Base-by-base conservation (phyloP, 768 basidiomycete species). In the Basidioascus undulatus region DNA sequence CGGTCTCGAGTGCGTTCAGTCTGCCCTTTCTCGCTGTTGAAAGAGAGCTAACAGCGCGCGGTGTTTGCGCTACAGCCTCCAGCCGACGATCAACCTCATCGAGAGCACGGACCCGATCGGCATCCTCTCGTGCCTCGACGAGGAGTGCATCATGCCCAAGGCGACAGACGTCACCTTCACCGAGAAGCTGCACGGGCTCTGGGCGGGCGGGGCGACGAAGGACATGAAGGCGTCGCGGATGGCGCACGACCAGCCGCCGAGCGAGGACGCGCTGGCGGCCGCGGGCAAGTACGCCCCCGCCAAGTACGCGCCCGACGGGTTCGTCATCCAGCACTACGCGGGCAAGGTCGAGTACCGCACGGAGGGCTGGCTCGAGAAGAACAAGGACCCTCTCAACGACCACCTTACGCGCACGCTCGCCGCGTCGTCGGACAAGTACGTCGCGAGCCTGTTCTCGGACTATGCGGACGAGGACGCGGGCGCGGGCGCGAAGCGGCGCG, bases 141-240 rank as follows among this genome's bases (percentile, higher is more conserved):
- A 96, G 55, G 89, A 94, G 48, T 96, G 89, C 55, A 96, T 98
- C 58, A 98, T 96, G 89, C 92, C 89, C n/a, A 84, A 83, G 55
- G 89, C 89, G 4, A 82, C 78, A 11, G 89, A 98, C 57, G 60
- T 71, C 32, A 94, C 87, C 0, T 96, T 98, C 62, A 83, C 84
- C 25, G 71, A 82, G 60, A 96, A 94, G 58, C 68, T 94, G 3
- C 69, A 83, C 50, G 64, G 68, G 11, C 62, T 82, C 44, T 94
- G 86, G 86, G 63, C 62, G 15, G 54, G 62, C n/a, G n/a, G n/a
- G n/a, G n/a, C n/a, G n/a, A n/a, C n/a, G n/a, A n/a, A n/a, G n/a
- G n/a, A n/a, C n/a, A n/a, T n/a, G n/a, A n/a, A n/a, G n/a, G n/a
- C n/a, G n/a, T n/a, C n/a, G n/a, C n/a, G 1, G 48, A 49, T 8